These are phyloP conservation scores for Alternaria sp. DNA, from an alignment of 2,329 filamentous ascomycete genomes.

Conservation along the genomic window DNA sequence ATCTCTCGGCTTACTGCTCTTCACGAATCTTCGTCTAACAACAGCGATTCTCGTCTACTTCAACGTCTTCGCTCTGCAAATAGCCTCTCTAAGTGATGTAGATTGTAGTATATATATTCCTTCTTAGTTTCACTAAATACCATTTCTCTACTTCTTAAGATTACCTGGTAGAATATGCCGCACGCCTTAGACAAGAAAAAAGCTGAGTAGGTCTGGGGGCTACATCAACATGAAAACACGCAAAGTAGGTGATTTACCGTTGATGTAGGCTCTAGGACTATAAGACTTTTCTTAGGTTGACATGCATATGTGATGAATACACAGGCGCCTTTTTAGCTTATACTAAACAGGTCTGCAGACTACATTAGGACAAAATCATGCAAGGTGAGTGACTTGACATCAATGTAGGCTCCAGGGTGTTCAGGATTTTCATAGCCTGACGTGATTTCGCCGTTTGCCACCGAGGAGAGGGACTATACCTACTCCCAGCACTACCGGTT, in stretches of 20 bases:
- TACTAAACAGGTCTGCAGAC: background rate
- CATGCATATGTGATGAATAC: background rate
- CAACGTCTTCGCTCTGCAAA: no score
- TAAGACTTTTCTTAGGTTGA: background rate
- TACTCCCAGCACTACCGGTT: background rate
- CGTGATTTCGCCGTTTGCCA: background rate
- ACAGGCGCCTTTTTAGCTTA: background rate
- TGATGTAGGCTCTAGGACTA: background rate
- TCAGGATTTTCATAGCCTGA: background rate
- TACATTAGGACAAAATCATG: background rate
- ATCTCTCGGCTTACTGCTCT: no score
- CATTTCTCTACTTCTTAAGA: no score
- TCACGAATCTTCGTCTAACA: no score
- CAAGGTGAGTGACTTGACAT: background rate
- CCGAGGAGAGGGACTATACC: no score
- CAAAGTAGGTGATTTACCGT: background rate
- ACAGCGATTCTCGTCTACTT: no score
- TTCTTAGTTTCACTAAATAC: no score
- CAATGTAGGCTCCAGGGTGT: background rate
- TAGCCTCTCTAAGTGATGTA: no score
- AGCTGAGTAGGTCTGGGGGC: background rate
- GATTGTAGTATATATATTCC: no score
- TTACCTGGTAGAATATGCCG: background rate
- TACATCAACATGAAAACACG: background rate
- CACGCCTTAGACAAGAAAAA: background rate